These are phyloP conservation scores for Mucor lusitanicus DNA, from an alignment of 371 early-diverging fungal genomes.

Conservation along the genomic window DNA sequence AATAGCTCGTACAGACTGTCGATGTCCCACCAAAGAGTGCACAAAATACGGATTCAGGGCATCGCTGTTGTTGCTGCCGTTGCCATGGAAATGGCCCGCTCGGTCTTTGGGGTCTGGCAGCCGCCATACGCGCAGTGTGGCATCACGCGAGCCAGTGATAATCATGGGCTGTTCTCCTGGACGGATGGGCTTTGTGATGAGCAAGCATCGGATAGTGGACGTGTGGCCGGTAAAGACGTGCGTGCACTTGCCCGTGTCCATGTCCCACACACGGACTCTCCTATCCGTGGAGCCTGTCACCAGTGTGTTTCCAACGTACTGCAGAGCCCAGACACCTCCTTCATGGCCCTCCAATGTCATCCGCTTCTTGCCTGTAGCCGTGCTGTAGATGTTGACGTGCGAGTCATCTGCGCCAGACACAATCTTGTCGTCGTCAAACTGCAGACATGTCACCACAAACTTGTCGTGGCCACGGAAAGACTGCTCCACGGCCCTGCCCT, in stretches of 20 bases:
- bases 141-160: conserved; percentile 97
- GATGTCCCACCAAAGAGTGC: conserved; percentile 83
- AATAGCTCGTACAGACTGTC: conserved; percentile 89
- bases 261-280: conserved; percentile 96
- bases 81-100: conserved; percentile 12
- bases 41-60: conserved; percentile 59
- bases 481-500: conserved; percentile 68
- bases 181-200: conserved; percentile 75
- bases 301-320: conserved; percentile 82
- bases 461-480: conserved; percentile 80
- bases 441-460: conserved; percentile 92
- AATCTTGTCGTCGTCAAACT: conserved; percentile 92
- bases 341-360: conserved; percentile 84
- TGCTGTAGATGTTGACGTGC: conserved; percentile 87
- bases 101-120: conserved; percentile 61
- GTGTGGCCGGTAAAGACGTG: conserved; percentile 93
- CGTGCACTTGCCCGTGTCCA: conserved; percentile 84
- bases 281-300: conserved; percentile 98
- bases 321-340: conserved; percentile 99
- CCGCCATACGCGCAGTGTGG: conserved; percentile 93
- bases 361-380: conserved; percentile 56
- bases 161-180: conserved; percentile 65
- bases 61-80: conserved; percentile 29
- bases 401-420: conserved; percentile 92
- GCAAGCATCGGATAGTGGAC: conserved; percentile 94